Percentiles rank a stretch among this genome's conserved stretches.
phyloP scores from a whole-genome alignment of 768 basidiomycete genomes.

The Suillus clintonianus region DNA sequence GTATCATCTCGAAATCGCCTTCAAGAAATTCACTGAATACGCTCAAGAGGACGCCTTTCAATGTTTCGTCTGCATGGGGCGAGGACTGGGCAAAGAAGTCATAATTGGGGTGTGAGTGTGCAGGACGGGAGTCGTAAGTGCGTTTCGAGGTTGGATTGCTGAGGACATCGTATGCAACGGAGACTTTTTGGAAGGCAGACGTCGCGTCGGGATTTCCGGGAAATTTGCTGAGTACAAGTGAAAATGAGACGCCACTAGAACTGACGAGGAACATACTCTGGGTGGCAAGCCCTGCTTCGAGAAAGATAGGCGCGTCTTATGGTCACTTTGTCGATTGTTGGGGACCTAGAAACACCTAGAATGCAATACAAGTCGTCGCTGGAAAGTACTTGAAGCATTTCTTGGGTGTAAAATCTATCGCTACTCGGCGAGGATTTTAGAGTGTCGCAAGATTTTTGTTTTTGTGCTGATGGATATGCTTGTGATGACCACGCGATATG shows the following conservation, averaged over 20 bases:
- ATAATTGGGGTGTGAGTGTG: conserved; percentile 39
- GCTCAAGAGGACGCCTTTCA: conserved; percentile 69
- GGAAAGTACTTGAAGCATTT: conserved; percentile 50
- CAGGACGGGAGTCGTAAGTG: conserved; percentile 63
- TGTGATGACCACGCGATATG: conserved; percentile 30
- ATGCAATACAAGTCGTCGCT: conserved; percentile 73
- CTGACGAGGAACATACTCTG: conserved; percentile 63
- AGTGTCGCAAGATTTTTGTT: conserved; percentile 10
- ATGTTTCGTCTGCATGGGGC: conserved; percentile 75
- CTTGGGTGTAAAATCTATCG: conserved; percentile 13
- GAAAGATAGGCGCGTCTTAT: conserved; percentile 77
- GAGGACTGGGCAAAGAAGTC: conserved; percentile 57
- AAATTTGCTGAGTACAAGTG: conserved; percentile 63
- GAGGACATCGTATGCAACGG: conserved; percentile 80
- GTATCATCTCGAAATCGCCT: conserved; percentile 85
- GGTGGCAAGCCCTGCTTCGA: conserved; percentile 77
- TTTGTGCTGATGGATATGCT: conserved; percentile 14
- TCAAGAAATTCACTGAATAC: conserved; percentile 83
- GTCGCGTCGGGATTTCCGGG: conserved; percentile 75
- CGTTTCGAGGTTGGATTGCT: conserved; percentile 70
- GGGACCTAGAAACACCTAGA: conserved; percentile 59
- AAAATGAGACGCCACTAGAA: conserved; percentile 8
- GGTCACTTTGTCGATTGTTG: conserved; percentile 56
- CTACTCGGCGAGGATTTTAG: conserved; percentile 2
- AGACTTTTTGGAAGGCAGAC: conserved; percentile 83